These are phyloP conservation scores for Capsella rubella DNA, from an alignment of 441 rosid genomes.

Conservation along the genomic window DNA sequence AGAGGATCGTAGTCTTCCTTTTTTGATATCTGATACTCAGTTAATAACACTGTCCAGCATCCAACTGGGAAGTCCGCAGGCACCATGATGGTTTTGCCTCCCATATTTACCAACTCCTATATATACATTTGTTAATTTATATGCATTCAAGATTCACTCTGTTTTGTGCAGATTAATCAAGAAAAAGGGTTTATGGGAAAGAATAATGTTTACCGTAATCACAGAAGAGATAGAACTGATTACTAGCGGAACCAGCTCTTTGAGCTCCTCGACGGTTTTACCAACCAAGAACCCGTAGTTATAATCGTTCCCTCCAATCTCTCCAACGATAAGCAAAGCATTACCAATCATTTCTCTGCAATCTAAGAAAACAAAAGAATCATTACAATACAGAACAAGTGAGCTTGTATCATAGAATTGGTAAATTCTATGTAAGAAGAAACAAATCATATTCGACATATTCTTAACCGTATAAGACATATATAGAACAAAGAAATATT, in stretches of 20 bases:
- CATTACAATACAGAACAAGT: background rate
- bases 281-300: constrained; percentile 39
- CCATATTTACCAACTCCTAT: constrained; percentile 56
- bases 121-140: background rate
- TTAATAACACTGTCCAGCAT: constrained; percentile 44
- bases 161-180: background rate
- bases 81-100: constrained; percentile 54
- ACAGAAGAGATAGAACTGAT: constrained; percentile 44
- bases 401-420: background rate
- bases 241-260: constrained; percentile 50
- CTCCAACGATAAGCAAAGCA: constrained; percentile 64
- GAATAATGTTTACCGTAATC: constrained; percentile 55
- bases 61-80: constrained; percentile 59
- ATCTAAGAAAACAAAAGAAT: constrained; percentile 22
- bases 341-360: constrained; percentile 46
- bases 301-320: constrained; percentile 67
- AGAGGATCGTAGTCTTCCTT: constrained; percentile 45
- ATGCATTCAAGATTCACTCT: background rate
- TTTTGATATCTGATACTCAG: constrained; percentile 35
- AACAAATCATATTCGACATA: too few species aligned
- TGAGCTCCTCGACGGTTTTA: constrained; percentile 38
- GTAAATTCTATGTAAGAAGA: background rate
- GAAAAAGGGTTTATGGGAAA: too few species aligned
- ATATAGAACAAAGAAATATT: background rate
- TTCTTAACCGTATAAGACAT: background rate